Evolutionary conservation across 2,329 filamentous ascomycete genomes (phyloP).

Genomic region (Xylaria sp.): DNA sequence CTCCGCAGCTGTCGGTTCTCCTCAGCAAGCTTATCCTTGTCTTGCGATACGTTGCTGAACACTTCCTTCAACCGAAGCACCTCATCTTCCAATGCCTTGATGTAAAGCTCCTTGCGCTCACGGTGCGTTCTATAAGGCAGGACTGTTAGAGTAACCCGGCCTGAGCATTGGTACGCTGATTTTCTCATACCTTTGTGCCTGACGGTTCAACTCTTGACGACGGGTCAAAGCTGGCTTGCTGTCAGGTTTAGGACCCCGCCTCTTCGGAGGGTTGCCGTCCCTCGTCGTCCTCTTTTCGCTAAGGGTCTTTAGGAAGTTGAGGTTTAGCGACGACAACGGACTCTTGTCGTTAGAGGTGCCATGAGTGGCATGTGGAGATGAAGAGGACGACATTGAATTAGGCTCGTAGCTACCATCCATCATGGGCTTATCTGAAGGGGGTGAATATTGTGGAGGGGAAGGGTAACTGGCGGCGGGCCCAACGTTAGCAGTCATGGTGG

Average conservation of each 20-base stretch:
- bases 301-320: constrained; percentile 69
- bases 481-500: constrained; percentile 45
- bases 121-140: constrained; percentile 77
- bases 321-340: constrained; percentile 54
- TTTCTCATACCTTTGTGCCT: constrained; percentile 81
- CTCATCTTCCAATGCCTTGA: constrained; percentile 91
- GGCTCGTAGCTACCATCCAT: constrained; percentile 43
- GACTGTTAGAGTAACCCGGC: constrained; percentile 19
- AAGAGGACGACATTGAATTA: constrained; percentile 53
- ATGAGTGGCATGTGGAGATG: constrained; percentile 46
- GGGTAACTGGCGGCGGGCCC: constrained; percentile 45
- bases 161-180: not conserved
- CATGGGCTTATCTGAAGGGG: constrained; percentile 41
- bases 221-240: constrained; percentile 92
- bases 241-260: constrained; percentile 93
- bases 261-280: constrained; percentile 87
- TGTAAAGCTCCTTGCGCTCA: constrained; percentile 94
- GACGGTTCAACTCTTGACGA: constrained; percentile 90
- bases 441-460: constrained; percentile 44
- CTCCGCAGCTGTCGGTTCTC: constrained; percentile 79
- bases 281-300: constrained; percentile 78
- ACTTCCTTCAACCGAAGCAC: constrained; percentile 86
- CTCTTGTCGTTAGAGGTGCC: constrained; percentile 38
- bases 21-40: constrained; percentile 75
- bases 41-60: constrained; percentile 74